Evolutionary conservation across 331 rosid species (phyloP).

Genomic region (Stylosanthes scabra): DNA sequence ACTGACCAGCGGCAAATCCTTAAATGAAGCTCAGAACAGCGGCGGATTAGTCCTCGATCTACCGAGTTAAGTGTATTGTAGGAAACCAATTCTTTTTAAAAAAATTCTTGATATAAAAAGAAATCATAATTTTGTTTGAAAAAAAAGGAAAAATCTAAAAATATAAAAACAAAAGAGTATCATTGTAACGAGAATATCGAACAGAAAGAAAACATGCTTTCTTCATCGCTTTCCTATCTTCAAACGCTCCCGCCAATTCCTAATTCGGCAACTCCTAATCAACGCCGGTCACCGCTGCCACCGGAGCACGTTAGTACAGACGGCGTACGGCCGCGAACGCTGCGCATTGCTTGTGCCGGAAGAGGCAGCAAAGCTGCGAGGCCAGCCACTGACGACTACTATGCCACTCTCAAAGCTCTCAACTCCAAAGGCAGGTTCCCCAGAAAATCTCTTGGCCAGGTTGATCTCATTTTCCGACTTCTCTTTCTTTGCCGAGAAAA

Average conservation of each 20-base stretch:
- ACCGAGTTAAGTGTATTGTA: no score
- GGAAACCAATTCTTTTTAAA: no score
- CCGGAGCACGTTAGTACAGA: conserved; percentile 34
- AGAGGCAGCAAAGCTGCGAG: conserved; percentile 41
- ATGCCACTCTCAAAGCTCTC: conserved; percentile 85
- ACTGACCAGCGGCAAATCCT: no score
- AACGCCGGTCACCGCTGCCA: conserved; percentile 29
- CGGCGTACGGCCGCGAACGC: conserved; percentile 33
- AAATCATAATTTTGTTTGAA: no score
- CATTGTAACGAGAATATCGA: neutral
- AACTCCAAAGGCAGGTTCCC: conserved; percentile 89
- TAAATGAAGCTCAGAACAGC: no score
- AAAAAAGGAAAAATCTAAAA: no score
- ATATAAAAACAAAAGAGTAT: no score
- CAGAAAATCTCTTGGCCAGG: conserved; percentile 96
- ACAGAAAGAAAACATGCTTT: conserved; percentile 49
- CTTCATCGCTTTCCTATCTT: conserved; percentile 42
- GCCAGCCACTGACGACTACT: conserved; percentile 63
- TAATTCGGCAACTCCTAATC: neutral
- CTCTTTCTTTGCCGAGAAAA: conserved; percentile 23
- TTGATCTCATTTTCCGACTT: conserved; percentile 23
- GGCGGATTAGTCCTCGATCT: no score
- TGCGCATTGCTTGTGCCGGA: conserved; percentile 37
- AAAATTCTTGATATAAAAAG: no score
- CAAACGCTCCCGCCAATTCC: conserved; percentile 67